A percentile compares a stretch with the other conserved stretches of the same genome.
These are phyloP conservation scores for Vaccinium macrocarpon DNA, from an alignment of 148 eudicot species.

Conservation along the genomic window DNA sequence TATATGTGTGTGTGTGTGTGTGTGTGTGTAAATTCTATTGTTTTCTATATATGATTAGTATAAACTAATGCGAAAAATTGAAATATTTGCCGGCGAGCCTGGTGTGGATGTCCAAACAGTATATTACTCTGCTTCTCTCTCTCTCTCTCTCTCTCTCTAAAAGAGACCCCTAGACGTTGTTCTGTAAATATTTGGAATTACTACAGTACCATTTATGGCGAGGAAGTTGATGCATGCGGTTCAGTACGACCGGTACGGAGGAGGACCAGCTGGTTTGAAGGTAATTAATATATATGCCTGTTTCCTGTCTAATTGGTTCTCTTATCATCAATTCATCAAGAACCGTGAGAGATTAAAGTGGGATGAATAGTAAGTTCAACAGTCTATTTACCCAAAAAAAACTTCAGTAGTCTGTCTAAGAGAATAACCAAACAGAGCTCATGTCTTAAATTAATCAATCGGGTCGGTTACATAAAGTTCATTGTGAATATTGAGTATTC, in stretches of 20 bases:
- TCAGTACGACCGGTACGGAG: background rate
- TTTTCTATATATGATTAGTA: background rate
- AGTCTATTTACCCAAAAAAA: no score
- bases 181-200: background rate
- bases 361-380: background rate
- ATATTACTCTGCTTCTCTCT: background rate
- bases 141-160: background rate
- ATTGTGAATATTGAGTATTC: background rate
- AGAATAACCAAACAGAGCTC: background rate
- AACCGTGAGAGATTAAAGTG: background rate
- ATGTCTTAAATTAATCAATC: background rate
- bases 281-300: background rate
- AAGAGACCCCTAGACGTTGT: background rate
- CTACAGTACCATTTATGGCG: background rate
- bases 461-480: background rate
- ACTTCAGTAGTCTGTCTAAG: no score
- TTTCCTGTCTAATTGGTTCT: background rate
- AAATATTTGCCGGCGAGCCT: background rate
- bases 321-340: background rate
- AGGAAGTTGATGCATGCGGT: background rate
- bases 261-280: background rate
- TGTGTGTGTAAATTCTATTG: background rate
- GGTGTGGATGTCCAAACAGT: background rate
- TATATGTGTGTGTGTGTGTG: no score
- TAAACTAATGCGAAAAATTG: background rate